A percentile compares a stretch with the other conserved stretches of the same genome.
These are phyloP conservation scores for Sporothrix euskadiensis DNA, from an alignment of 2,329 filamentous ascomycete genomes.

Conservation along the genomic window DNA sequence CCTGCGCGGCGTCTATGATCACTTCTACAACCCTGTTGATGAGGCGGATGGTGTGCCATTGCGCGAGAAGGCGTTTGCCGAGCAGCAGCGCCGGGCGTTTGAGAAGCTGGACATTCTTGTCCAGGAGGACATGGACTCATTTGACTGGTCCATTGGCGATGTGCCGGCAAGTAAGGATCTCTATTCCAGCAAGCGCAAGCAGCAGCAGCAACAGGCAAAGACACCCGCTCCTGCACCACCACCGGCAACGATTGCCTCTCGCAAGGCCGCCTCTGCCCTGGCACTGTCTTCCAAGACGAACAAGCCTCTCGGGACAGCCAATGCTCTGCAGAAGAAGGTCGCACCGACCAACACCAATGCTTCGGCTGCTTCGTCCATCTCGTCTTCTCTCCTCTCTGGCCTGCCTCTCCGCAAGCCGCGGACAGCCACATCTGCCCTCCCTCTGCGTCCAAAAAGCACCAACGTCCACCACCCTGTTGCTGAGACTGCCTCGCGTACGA, in stretches of 20 bases:
- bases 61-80: conserved; percentile 61
- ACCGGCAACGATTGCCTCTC: conserved; percentile 56
- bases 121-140: conserved; percentile 62
- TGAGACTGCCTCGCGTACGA: conserved; percentile 71
- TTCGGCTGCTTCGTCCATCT: conserved; percentile 30
- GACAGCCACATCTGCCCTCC: conserved; percentile 15
- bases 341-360: conserved; percentile 16
- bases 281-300: conserved; percentile 42
- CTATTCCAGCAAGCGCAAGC: conserved; percentile 35
- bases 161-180: conserved; percentile 51
- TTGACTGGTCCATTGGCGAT: conserved; percentile 62
- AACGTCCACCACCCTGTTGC: conserved; percentile 44
- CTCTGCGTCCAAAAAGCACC: conserved; percentile 26
- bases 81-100: conserved; percentile 52
- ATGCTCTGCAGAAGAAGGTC: conserved; percentile 33
- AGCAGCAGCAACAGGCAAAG: conserved; percentile 15
- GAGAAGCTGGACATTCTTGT: conserved; percentile 67
- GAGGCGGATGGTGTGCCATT: conserved; percentile 63
- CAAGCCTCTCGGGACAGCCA: not conserved
- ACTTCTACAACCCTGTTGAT: conserved; percentile 64
- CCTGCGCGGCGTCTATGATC: conserved; percentile 61
- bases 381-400: conserved; percentile 24
- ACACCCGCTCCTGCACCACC: conserved; percentile 16
- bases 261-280: conserved; percentile 56
- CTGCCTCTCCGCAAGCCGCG: conserved; percentile 29